A percentile compares a stretch with the other conserved stretches of the same genome.
Evolutionary conservation across 208 protist genomes (phyloP).

Genomic region (Leishmania turanica): DNA sequence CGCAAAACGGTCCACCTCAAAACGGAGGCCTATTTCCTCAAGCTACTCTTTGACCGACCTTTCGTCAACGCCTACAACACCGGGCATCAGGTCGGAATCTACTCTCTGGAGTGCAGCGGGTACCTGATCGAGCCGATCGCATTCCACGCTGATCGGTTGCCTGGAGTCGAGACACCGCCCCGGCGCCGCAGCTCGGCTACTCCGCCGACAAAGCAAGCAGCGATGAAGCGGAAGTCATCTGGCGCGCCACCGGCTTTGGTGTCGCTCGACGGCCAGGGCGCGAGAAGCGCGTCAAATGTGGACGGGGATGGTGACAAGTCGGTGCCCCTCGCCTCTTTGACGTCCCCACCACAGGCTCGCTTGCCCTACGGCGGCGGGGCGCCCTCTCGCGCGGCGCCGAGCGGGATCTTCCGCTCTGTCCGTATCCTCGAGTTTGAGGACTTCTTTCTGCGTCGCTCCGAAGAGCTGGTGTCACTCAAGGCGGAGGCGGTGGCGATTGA

Average conservation of each 20-base stretch:
- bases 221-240: neutral
- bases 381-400: neutral
- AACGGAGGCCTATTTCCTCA: constrained; percentile 85
- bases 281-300: neutral
- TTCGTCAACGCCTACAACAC: constrained; percentile 76
- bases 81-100: constrained; percentile 80
- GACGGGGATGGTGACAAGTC: neutral
- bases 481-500: constrained; percentile 70
- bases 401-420: constrained; percentile 65
- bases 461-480: constrained; percentile 83
- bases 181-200: neutral
- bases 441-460: constrained; percentile 81
- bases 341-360: neutral
- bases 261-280: neutral
- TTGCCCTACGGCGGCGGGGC: neutral
- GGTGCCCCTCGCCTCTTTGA: neutral
- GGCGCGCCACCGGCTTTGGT: neutral
- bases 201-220: neutral
- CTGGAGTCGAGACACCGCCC: neutral
- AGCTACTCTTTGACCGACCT: constrained; percentile 78
- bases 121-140: constrained; percentile 26
- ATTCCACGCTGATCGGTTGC: constrained; percentile 26
- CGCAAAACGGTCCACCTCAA: constrained; percentile 91
- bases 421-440: constrained; percentile 88
- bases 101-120: constrained; percentile 83